Evolutionary conservation across 73 alveolate species (phyloP), one percentile per base, ranked within the genome.

Genomic region (Tetrahymena elliotti): DNA sequence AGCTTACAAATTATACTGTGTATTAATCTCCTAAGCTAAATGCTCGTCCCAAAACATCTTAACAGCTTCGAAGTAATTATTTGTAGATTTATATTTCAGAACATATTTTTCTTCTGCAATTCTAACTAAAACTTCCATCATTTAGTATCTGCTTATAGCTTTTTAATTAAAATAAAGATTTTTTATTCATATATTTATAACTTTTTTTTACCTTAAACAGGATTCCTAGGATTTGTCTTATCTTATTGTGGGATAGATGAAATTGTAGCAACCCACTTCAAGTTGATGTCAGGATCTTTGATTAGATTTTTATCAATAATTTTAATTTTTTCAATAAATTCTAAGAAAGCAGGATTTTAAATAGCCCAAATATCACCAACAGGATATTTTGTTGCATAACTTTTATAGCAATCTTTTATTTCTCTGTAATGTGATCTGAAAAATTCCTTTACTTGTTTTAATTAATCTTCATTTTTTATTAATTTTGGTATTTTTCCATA

Each of bases 341-440:
- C 98, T 11, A 97, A 94, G 22, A 97, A 68, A 13, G 84, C 97
- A 31, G 94, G 95, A 83, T 84, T 38, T n/a, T 95, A 93, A 9
- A 97, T 93, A 2, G 97, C 84, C 95, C 96, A 94, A 36, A 97
- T 52, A 83, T 95, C 97, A 38, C 96, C 96, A 3, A 94, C 96
- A 22, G 98, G 97, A 41, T 41, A 88, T 34, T 93, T 35, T 3
- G 97, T 53, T 53, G 97, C 93, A 53, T 95, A 96, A 83, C 93
- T 93, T 52, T 95, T 97, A 93, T 97, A 97, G 33, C 95, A 38
- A 83, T 97, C 98, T 31, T 94, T 96, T 34, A 97, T 38, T 36
- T 93, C 31, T 94, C 84, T 82, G 68, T 93, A 96, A 24, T 83
- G 54, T 24, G 54, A 39, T 93, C 95, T 53, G 35, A 97, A 83